Conservation (phyloP, 306 rosid genomes). For the Dalbergia cultrata region DNA sequence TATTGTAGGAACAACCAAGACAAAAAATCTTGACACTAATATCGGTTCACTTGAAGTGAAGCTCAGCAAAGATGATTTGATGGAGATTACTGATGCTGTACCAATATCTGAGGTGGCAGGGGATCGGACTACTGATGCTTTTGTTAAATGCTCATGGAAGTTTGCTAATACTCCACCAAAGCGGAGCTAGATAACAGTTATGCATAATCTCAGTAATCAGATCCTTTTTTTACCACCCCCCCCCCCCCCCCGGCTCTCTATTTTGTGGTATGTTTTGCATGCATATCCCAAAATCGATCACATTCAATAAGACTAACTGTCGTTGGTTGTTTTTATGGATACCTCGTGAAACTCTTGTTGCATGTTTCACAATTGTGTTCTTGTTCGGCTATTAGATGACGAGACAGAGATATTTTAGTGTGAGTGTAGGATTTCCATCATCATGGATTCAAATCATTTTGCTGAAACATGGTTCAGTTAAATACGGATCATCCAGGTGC, state of each 20-base stretch:
- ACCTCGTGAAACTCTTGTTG: slow-evolving; percentile 16
- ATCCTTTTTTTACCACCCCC: neutral
- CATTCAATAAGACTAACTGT: neutral
- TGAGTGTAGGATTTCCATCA: no score
- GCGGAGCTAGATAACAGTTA: slow-evolving; percentile 14
- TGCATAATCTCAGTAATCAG: slow-evolving; percentile 13
- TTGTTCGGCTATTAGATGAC: neutral
- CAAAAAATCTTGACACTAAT: slow-evolving; percentile 64
- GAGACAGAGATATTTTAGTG: neutral
- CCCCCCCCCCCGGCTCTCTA: no score
- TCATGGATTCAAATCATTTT: no score
- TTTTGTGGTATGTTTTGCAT: neutral
- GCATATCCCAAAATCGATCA: neutral
- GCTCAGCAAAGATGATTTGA: slow-evolving; percentile 56
- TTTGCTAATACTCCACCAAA: slow-evolving; percentile 63
- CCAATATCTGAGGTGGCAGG: slow-evolving; percentile 58
- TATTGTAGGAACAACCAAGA: slow-evolving; percentile 71
- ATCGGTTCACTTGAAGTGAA: slow-evolving; percentile 59
- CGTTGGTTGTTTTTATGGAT: neutral
- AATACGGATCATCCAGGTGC: no score
- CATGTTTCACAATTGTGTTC: neutral
- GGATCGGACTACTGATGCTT: slow-evolving; percentile 48
- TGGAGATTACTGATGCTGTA: slow-evolving; percentile 60
- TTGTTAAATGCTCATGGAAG: slow-evolving; percentile 64
- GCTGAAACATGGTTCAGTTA: neutral